These are phyloP conservation scores for Talaromyces pinophilus DNA, from an alignment of 2,329 filamentous ascomycete genomes.

Conservation along the genomic window DNA sequence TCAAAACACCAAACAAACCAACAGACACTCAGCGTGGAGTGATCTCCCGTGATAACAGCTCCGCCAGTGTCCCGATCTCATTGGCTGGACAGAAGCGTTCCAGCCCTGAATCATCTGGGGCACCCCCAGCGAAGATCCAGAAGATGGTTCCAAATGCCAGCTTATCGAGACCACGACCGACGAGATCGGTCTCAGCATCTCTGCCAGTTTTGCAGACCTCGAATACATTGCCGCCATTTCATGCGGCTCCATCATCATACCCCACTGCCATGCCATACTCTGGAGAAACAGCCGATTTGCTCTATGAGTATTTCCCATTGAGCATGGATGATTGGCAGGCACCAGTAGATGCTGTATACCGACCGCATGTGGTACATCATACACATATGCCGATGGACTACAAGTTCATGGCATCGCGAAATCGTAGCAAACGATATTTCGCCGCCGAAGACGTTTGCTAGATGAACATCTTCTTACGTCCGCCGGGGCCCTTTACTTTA, in stretches of 20 bases:
- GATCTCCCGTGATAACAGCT: constrained; percentile 25
- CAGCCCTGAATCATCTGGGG: constrained; percentile 32
- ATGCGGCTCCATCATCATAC: constrained; percentile 45
- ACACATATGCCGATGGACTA: constrained; percentile 69
- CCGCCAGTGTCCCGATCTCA: constrained; percentile 26
- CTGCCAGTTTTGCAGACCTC: constrained; percentile 33
- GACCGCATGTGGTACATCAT: constrained; percentile 92
- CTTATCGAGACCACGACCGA: constrained; percentile 34
- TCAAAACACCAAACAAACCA: constrained; percentile 38
- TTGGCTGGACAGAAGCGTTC: constrained; percentile 30
- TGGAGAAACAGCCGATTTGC: constrained; percentile 73
- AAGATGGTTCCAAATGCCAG: constrained; percentile 37
- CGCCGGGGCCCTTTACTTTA: not conserved
- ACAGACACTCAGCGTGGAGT: constrained; percentile 23
- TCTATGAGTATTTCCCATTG: constrained; percentile 94
- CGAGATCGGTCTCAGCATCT: constrained; percentile 30
- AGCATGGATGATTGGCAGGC: constrained; percentile 90
- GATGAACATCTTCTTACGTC: not conserved
- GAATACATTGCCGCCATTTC: constrained; percentile 30
- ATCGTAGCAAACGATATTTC: constrained; percentile 71
- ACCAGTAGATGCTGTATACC: constrained; percentile 84
- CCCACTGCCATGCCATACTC: constrained; percentile 55
- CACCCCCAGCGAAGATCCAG: constrained; percentile 42
- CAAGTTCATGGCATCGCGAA: constrained; percentile 67
- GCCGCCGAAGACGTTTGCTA: constrained; percentile 58